Evolutionary conservation across 2,329 filamentous ascomycete species (phyloP).

Genomic region (Colletotrichum abscissum): DNA sequence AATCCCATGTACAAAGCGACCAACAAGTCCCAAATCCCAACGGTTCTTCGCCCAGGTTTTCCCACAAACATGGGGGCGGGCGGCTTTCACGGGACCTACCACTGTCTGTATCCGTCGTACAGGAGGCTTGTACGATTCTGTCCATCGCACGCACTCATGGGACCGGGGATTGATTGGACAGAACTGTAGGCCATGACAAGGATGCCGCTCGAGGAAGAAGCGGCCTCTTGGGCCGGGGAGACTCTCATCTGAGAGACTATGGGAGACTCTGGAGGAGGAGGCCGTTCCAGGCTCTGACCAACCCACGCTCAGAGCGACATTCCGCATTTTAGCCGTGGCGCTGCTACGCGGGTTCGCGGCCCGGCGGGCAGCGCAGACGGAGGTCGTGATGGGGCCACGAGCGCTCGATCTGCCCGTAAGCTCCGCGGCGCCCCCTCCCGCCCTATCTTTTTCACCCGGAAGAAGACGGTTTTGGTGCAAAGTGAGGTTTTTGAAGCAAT

Average conservation of each 20-base stretch:
- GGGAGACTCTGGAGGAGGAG: neutral
- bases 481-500: constrained; percentile 10
- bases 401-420: neutral
- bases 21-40: neutral
- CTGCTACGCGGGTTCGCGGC: constrained; percentile 28
- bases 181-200: neutral
- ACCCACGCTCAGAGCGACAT: constrained; percentile 14
- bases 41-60: constrained; percentile 11
- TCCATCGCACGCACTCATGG: neutral
- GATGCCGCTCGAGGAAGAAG: constrained; percentile 16
- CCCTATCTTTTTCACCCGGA: constrained; percentile 12
- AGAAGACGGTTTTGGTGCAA: constrained; percentile 5
- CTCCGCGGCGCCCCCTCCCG: neutral
- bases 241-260: neutral
- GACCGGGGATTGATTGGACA: neutral
- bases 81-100: neutral
- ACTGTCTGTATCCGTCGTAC: neutral
- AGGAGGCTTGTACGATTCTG: neutral
- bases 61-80: constrained; percentile 4
- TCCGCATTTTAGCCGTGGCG: constrained; percentile 31
- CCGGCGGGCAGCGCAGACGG: constrained; percentile 30
- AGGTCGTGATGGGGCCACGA: neutral
- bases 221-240: constrained; percentile 25
- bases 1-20: neutral
- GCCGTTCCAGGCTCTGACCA: constrained; percentile 16